phyloP scores from a whole-genome alignment of 768 basidiomycete genomes.

The Boletus subparvulus region DNA sequence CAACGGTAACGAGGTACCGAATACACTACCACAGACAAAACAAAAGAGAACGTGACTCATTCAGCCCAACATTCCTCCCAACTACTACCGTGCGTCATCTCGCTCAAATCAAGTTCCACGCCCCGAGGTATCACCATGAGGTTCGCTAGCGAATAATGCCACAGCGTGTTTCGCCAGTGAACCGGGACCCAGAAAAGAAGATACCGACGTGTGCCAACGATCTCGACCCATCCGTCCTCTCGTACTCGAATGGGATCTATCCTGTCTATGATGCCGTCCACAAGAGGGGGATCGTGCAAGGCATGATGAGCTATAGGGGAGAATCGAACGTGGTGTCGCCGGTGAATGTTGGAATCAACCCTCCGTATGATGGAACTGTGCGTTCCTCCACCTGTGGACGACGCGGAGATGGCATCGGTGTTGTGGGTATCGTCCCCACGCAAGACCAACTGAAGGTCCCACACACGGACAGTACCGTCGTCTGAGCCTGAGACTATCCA shows the following conservation, averaged over 20 bases:
- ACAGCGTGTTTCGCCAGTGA: not conserved
- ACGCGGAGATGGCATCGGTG: not conserved
- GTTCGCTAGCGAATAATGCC: not conserved
- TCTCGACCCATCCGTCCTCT: not conserved
- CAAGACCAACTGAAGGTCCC: not conserved
- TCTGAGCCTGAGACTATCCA: not conserved
- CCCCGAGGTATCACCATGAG: not conserved
- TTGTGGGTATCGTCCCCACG: not conserved
- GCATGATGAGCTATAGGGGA: not conserved
- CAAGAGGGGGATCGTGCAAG: not conserved
- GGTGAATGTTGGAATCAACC: not conserved
- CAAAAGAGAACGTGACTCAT: not conserved
- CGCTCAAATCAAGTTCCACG: not conserved
- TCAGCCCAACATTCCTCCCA: not conserved
- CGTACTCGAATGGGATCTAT: not conserved
- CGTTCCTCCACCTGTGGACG: not conserved
- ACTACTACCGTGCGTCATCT: not conserved
- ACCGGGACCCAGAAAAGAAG: not conserved
- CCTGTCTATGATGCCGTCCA: not conserved
- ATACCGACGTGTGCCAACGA: not conserved
- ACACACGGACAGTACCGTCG: not conserved
- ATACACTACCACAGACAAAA: too few relatives aligned
- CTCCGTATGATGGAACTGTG: not conserved
- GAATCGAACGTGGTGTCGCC: not conserved
- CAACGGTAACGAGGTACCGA: too few relatives aligned